phyloP scores from a whole-genome alignment of 176 grass and related monocot genomes.

The Ensete glaucum region DNA sequence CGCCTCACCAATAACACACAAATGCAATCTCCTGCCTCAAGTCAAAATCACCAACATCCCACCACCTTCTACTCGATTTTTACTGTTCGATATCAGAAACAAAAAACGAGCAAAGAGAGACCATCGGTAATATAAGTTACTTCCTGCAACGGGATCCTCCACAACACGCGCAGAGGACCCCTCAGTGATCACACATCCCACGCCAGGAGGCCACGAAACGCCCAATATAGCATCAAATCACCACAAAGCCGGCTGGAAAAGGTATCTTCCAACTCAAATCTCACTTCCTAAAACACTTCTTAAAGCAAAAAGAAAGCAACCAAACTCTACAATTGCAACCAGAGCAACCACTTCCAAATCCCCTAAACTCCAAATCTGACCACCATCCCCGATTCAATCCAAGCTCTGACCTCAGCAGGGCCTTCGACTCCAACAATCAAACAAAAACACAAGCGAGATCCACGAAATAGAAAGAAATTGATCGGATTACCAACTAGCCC shows the following conservation, averaged over 20 bases:
- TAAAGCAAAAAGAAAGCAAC: background rate
- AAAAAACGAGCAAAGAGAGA: constrained; percentile 1
- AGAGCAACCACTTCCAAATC: background rate
- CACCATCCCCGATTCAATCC: background rate
- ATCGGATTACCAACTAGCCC: background rate
- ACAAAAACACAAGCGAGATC: background rate
- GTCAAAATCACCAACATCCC: background rate
- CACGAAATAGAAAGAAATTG: background rate
- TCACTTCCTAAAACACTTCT: background rate
- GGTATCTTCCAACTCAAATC: background rate
- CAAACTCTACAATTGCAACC: background rate
- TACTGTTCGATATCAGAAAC: background rate
- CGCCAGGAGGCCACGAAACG: background rate
- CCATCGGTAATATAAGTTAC: constrained; percentile 30
- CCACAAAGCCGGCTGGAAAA: background rate
- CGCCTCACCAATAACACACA: background rate
- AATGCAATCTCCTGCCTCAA: background rate
- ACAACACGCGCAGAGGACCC: constrained; percentile 39
- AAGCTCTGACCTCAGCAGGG: too few species aligned
- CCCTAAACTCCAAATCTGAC: background rate
- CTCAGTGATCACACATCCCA: constrained; percentile 60
- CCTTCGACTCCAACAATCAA: too few species aligned
- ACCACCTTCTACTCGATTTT: background rate
- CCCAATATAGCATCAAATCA: constrained; percentile 1
- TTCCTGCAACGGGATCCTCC: constrained; percentile 63